Conservation (phyloP, 441 rosid species). For the Bocquillonia castaneifolia region DNA sequence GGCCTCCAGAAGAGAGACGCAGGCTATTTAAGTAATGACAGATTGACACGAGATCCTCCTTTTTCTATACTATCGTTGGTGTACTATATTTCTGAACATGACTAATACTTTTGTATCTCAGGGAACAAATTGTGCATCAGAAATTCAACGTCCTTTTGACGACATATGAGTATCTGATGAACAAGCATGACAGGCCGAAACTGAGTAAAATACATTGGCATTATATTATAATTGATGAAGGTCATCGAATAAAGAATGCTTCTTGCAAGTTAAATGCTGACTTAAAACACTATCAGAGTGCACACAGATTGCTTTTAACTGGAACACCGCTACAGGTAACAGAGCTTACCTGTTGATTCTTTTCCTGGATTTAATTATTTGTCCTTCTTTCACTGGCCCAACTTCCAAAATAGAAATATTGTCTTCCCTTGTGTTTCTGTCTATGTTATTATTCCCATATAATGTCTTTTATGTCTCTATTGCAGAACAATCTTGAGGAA, state of each 20-base stretch:
- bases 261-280: slow-evolving; percentile 97
- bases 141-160: slow-evolving; percentile 90
- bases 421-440: not conserved
- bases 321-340: slow-evolving; percentile 92
- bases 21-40: slow-evolving; percentile 70
- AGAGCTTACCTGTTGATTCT: not conserved
- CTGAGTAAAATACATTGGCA: slow-evolving; percentile 88
- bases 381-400: not conserved
- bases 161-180: slow-evolving; percentile 93
- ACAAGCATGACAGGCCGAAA: slow-evolving; percentile 95
- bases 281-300: slow-evolving; percentile 80
- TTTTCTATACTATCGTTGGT: slow-evolving; percentile 7
- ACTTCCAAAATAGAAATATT: not conserved
- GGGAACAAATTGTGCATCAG: slow-evolving; percentile 85
- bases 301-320: slow-evolving; percentile 80
- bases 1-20: slow-evolving; percentile 95
- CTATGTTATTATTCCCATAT: not conserved
- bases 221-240: slow-evolving; percentile 92
- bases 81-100: slow-evolving; percentile 18
- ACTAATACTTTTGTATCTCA: slow-evolving; percentile 35
- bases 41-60: slow-evolving; percentile 8
- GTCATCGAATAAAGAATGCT: slow-evolving; percentile 96
- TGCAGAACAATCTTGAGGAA: slow-evolving; percentile 93
- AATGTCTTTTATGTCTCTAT: slow-evolving; percentile 14
- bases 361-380: slow-evolving; percentile 2